Percentiles rank a stretch among this genome's conserved stretches.
These are phyloP conservation scores for Gorgonomyces haynaldii DNA, from an alignment of 192 early-diverging fungal genomes.

Conservation along the genomic window DNA sequence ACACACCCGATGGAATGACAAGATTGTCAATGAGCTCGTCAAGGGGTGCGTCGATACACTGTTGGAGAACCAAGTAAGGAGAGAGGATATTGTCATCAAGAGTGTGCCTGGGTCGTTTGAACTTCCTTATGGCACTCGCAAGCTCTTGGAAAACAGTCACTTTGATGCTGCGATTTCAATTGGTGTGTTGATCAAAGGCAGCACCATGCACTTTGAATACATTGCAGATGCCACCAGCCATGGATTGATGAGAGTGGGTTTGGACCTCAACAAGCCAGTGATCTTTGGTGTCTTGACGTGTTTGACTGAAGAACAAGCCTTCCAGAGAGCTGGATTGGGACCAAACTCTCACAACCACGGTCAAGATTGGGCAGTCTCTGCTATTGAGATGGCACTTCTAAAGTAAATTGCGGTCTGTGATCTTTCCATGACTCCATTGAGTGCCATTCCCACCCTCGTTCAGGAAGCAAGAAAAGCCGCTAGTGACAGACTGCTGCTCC, in stretches of 20 bases:
- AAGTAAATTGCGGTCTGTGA: no score
- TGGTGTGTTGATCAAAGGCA: slow-evolving; percentile 97
- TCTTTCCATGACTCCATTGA: background rate
- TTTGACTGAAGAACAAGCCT: slow-evolving; percentile 85
- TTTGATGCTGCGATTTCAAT: slow-evolving; percentile 90
- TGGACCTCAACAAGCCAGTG: slow-evolving; percentile 76
- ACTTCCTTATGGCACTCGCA: slow-evolving; percentile 78
- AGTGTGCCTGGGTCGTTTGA: slow-evolving; percentile 90
- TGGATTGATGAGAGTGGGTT: slow-evolving; percentile 91
- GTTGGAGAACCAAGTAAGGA: slow-evolving; percentile 47
- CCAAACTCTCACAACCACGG: slow-evolving; percentile 77
- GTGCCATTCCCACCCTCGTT: no score
- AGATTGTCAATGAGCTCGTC: slow-evolving; percentile 77
- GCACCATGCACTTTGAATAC: slow-evolving; percentile 99
- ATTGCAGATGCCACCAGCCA: slow-evolving; percentile 89
- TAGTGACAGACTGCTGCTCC: no score
- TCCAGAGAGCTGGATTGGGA: slow-evolving; percentile 61
- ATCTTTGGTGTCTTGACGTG: slow-evolving; percentile 97
- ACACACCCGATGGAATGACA: slow-evolving; percentile 89
- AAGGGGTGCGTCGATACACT: slow-evolving; percentile 58
- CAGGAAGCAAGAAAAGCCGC: no score
- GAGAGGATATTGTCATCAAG: slow-evolving; percentile 62
- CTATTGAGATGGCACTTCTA: slow-evolving; percentile 83
- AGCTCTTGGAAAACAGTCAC: slow-evolving; percentile 44
- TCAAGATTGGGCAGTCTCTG: slow-evolving; percentile 85